phyloP scores from a whole-genome alignment of 208 protist genomes.

The Trypanosoma cruzi region DNA sequence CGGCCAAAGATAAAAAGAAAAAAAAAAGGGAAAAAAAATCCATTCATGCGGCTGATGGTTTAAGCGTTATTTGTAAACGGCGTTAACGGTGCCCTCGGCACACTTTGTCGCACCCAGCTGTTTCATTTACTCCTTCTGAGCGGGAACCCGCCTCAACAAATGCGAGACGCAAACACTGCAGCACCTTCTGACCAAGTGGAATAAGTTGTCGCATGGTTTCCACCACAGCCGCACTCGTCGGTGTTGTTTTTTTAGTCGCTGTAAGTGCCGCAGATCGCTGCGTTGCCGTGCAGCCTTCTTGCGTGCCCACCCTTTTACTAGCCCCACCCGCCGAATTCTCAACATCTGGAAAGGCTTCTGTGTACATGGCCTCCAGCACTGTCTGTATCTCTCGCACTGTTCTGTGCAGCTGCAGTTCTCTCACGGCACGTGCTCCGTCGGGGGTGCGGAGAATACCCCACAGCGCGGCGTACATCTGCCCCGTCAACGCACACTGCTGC shows the following conservation, averaged over 20 bases:
- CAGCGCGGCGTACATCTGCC: constrained; percentile 69
- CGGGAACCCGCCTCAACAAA: not conserved
- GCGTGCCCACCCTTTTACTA: not conserved
- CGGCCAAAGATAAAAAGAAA: not conserved
- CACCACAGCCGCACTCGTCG: constrained; percentile 27
- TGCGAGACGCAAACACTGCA: constrained; percentile 33
- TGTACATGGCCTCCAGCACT: constrained; percentile 27
- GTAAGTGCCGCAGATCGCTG: not conserved
- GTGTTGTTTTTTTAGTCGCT: not conserved
- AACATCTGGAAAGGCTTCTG: not conserved
- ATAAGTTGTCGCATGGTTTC: constrained; percentile 52
- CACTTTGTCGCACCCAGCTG: no score
- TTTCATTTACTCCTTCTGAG: not conserved
- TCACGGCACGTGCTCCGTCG: constrained; percentile 40
- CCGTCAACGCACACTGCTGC: constrained; percentile 59
- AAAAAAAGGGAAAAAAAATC: not conserved
- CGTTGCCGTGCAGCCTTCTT: not conserved
- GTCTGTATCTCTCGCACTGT: constrained; percentile 43
- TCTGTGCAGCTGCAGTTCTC: constrained; percentile 43
- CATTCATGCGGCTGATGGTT: not conserved
- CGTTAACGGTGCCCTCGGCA: no score
- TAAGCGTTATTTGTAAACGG: no score
- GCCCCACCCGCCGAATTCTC: not conserved
- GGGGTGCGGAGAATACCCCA: constrained; percentile 60
- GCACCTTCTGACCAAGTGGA: constrained; percentile 43